Evolutionary conservation across 2,329 filamentous ascomycete genomes (phyloP), one percentile per base, ranked within the genome.

Genomic region (Aspergillus jensenii): DNA sequence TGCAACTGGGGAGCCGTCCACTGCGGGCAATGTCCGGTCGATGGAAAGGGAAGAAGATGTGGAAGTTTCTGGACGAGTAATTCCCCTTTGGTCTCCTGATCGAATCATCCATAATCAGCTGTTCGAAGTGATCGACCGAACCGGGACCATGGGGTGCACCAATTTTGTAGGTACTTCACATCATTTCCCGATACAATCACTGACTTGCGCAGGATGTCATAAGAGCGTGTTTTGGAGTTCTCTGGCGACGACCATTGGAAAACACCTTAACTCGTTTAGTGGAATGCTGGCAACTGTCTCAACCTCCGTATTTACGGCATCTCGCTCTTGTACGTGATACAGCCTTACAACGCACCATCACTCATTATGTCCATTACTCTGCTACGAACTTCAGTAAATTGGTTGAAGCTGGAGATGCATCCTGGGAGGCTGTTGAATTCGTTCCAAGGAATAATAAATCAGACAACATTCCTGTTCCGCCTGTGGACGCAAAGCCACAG

Each of bases 291-390:
- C 79, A 84, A 54, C 65, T 80, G 15, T 82, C 81, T n/a, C 85
- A 88, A 63, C 84, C 85, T 23, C 70, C 74, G 3, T 79, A 85
- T 67, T 74, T 87, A 21, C 79, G 81, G 17, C 83, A 86, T 65
- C 70, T 86, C 15, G 78, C 81, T 11, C 74, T 87, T 31, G 77
- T 87, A 35, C 75, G 83, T 59, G 84, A 86, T 55, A 81, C 79
- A 6, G 74, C 76, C 2, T 74, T 82, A 14, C 75, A 75, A 14
- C 72, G 76, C 12, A 81, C 81, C 17, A 69, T 74, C 31, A 73
- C 76, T 12, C 79, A 82, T 59, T 87, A 83, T 68, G 68, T 82
- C 8, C 84, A 86, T 61, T 83, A 84, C 52, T 81, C 83, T 0
- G 75, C 78, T 41, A 68, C 67, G 1, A 80, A 83, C 54, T 87